Percentiles rank a stretch among this genome's conserved stretches.
phyloP scores from a whole-genome alignment of 345 rosid species.

The Eucalyptus cloeziana region DNA sequence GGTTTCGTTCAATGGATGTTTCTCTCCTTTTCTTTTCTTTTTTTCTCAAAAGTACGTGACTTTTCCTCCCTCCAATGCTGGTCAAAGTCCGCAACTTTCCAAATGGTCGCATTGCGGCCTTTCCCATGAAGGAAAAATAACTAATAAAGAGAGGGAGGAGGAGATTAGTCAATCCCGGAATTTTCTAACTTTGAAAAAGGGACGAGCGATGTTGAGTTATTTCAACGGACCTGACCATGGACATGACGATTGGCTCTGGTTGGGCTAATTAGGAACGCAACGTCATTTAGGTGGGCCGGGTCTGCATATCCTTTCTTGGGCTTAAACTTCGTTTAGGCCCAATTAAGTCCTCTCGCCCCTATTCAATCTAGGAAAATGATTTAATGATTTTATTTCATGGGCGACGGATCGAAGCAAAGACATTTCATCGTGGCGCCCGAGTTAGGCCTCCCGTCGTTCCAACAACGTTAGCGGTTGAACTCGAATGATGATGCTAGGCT shows the following conservation, averaged over 20 bases:
- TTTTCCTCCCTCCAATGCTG: background rate
- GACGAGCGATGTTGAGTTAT: background rate
- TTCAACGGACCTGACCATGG: background rate
- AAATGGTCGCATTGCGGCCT: background rate
- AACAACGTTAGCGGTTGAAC: too few species aligned
- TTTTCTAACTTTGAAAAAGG: background rate
- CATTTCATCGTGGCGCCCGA: background rate
- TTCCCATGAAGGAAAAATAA: background rate
- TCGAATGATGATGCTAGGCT: background rate
- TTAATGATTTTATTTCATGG: background rate
- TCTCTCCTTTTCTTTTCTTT: background rate
- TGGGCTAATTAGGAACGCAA: background rate
- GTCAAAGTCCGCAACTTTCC: background rate
- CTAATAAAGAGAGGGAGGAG: background rate
- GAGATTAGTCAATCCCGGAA: background rate
- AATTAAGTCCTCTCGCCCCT: background rate
- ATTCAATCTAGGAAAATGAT: background rate
- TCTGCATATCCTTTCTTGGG: background rate
- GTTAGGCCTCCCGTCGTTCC: background rate
- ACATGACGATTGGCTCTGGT: background rate
- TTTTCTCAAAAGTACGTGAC: background rate
- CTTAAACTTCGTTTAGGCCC: background rate
- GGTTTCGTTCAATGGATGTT: background rate
- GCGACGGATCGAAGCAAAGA: background rate
- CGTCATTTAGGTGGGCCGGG: background rate